Conservation (phyloP, 1,284 basidiomycete genomes). For the Puccinia polysora region DNA sequence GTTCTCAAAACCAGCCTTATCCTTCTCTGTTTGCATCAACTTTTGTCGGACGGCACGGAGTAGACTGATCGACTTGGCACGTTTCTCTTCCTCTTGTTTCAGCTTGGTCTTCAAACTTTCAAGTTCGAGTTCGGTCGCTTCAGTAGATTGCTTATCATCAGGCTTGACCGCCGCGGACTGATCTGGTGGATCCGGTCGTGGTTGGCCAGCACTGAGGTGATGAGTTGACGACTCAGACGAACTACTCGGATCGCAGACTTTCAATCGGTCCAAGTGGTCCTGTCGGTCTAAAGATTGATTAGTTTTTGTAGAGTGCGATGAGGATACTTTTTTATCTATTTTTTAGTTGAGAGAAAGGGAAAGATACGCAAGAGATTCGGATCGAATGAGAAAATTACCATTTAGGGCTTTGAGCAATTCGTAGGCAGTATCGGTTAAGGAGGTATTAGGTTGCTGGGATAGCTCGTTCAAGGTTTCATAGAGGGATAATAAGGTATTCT, state of each 20-base stretch:
- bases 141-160: neutral
- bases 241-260: slow-evolving; percentile 23
- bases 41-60: slow-evolving; percentile 42
- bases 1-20: slow-evolving; percentile 20
- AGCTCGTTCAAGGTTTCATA: slow-evolving; percentile 7
- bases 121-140: slow-evolving; percentile 11
- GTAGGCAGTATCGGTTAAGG: neutral
- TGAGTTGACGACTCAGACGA: neutral
- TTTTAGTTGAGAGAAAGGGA: neutral
- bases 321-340: neutral
- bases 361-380: neutral
- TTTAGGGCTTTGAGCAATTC: neutral
- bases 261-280: slow-evolving; percentile 25
- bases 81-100: slow-evolving; percentile 42
- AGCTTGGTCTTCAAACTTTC: slow-evolving; percentile 20
- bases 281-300: slow-evolving; percentile 7
- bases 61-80: slow-evolving; percentile 42
- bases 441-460: neutral
- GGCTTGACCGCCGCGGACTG: neutral
- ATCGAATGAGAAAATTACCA: slow-evolving; percentile 6
- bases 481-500: slow-evolving; percentile 15
- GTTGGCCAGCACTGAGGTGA: slow-evolving; percentile 15
- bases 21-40: slow-evolving; percentile 37
- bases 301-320: too few species aligned
- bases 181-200: slow-evolving; percentile 9